Evolutionary conservation across 371 early-diverging fungal species (phyloP), one percentile per base, ranked within the genome.

Genomic region (Mucor sp.): DNA sequence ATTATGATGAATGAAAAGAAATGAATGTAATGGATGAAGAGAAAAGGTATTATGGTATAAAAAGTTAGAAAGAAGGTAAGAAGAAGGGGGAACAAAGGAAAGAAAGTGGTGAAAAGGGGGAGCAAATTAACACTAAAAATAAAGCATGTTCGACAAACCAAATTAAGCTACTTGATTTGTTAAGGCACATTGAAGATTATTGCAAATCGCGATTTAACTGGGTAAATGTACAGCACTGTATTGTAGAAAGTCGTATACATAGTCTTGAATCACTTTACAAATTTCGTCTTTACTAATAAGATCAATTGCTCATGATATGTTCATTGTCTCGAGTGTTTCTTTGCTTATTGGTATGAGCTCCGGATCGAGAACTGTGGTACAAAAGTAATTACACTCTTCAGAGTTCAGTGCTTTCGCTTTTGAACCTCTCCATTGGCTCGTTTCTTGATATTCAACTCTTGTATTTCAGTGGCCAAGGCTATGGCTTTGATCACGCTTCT

Each of bases 1-100:
- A 44, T 60, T 64, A 23, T 0, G 59, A 62, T 44, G 61, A 69
- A 66, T 27, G 60, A 33, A 62, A 63, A 62, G n/a, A 53, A 53
- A 53, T 27, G 53, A 53, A 27, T 53, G 53, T 25, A 15, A 27
- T 53, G 27, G 53, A 53, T 23, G 53, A 53, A 53, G 15, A 12
- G 2, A 14, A 53, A 53, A 25, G 53, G 27, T 23, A 53, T 25
- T 48, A 5, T 27, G 55, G 55, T 37, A 56, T 43, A 35, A 33
- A 62, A 37, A 57, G 0, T 25, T 53, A 1, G 12, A 58, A 65
- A 61, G 37, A 2, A 33, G 47, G 56, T 23, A 30, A 53, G 39
- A 33, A 35, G 48, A 39, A 39, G 60, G 58, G 25, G 33, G 35
- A 58, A 30, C n/a, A 23, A 59, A 59, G 37, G 59, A 37, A 37